phyloP scores from a whole-genome alignment of 768 basidiomycete genomes.

The Lactarius trivialis region DNA sequence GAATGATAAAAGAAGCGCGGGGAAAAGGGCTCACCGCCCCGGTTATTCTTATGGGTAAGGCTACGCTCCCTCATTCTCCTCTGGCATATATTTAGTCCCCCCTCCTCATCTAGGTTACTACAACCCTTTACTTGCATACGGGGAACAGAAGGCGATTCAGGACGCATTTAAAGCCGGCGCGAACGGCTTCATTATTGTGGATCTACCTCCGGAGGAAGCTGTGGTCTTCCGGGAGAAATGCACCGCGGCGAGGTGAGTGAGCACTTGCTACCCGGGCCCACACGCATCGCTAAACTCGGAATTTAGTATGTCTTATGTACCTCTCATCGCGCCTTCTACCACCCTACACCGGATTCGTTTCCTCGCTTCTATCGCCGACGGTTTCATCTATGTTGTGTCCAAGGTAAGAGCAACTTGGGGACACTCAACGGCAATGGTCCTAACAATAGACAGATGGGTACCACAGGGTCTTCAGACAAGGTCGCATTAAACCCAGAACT shows the following conservation, averaged over 20 bases:
- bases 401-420: constrained; percentile 48
- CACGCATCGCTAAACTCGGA: constrained; percentile 6
- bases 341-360: constrained; percentile 82
- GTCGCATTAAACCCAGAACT: constrained; percentile 67
- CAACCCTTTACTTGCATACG: constrained; percentile 92
- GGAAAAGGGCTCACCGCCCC: constrained; percentile 77
- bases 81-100: not conserved
- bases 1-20: constrained; percentile 71
- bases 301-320: constrained; percentile 84
- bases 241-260: constrained; percentile 62
- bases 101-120: constrained; percentile 69
- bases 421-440: not conserved
- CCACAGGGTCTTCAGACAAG: constrained; percentile 83
- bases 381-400: constrained; percentile 98
- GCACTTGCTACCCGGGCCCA: not conserved
- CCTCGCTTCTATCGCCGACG: constrained; percentile 88
- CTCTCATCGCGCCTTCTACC: constrained; percentile 92
- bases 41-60: constrained; percentile 87
- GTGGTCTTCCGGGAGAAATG: constrained; percentile 87
- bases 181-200: constrained; percentile 96
- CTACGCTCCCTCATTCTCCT: not conserved
- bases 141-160: constrained; percentile 88
- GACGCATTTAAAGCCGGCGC: constrained; percentile 88
- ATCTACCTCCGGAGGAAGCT: constrained; percentile 96
- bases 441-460: constrained; percentile 73